Conservation (phyloP, 768 basidiomycete species). For the Pleurotus citrinopileatus region DNA sequence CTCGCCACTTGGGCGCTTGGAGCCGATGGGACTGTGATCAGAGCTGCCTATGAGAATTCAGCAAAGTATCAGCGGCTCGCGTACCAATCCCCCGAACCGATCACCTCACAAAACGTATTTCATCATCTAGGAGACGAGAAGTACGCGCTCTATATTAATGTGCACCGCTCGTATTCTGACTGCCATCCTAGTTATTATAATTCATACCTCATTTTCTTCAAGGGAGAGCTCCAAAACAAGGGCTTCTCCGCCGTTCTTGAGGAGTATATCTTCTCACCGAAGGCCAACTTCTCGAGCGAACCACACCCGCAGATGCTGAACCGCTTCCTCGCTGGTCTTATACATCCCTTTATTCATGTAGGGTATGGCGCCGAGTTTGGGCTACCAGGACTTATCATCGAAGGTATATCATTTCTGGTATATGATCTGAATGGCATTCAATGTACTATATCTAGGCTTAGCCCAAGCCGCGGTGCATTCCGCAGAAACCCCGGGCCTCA, state of each 20-base stretch:
- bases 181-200: constrained; percentile 52
- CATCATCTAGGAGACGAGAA: constrained; percentile 55
- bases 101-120: constrained; percentile 46
- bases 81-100: constrained; percentile 40
- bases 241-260: constrained; percentile 49
- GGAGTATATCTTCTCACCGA: constrained; percentile 54
- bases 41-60: constrained; percentile 35
- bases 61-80: constrained; percentile 31
- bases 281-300: constrained; percentile 42
- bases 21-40: constrained; percentile 36
- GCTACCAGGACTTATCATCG: constrained; percentile 46
- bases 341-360: constrained; percentile 61
- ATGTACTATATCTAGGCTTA: constrained; percentile 19
- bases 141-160: constrained; percentile 28
- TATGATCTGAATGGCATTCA: constrained; percentile 20
- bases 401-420: constrained; percentile 34
- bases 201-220: constrained; percentile 59
- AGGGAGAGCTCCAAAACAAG: constrained; percentile 35
- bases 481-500: background rate
- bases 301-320: constrained; percentile 38
- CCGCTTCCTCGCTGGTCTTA: constrained; percentile 47
- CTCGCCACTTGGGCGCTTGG: constrained; percentile 63
- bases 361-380: constrained; percentile 61
- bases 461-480: constrained; percentile 17
- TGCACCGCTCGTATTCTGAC: too few relatives aligned